phyloP scores from a whole-genome alignment of 1,284 basidiomycete species.

The Singerocomus inundabilis region DNA sequence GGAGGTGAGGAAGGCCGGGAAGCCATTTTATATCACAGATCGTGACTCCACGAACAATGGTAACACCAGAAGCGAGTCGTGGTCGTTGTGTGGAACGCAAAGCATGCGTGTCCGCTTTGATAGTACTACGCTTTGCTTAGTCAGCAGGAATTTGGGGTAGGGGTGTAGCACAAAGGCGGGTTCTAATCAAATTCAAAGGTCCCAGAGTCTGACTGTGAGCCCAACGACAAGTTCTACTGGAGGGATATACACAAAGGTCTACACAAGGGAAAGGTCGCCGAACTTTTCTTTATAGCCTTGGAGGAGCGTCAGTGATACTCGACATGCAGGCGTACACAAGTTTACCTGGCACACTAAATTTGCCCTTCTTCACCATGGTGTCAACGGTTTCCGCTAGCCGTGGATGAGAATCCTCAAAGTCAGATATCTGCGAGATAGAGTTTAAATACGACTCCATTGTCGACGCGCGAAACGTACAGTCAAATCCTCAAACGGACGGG shows the following conservation, averaged over 20 bases:
- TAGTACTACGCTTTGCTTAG: slow-evolving; percentile 15
- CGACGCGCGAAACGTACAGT: slow-evolving; percentile 56
- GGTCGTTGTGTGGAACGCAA: slow-evolving; percentile 9
- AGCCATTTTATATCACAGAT: slow-evolving; percentile 62
- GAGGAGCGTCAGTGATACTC: slow-evolving; percentile 7
- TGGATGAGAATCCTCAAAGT: slow-evolving; percentile 91
- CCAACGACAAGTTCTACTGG: slow-evolving; percentile 17
- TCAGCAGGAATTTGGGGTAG: no score
- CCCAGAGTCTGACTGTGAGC: neutral
- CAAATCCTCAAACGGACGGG: slow-evolving; percentile 96
- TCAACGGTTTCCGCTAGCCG: slow-evolving; percentile 92
- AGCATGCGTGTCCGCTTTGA: slow-evolving; percentile 13
- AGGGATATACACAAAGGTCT: slow-evolving; percentile 38
- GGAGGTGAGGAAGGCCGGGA: slow-evolving; percentile 71
- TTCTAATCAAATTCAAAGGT: neutral
- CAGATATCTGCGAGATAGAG: slow-evolving; percentile 60
- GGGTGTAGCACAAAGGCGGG: no score
- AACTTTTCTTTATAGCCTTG: slow-evolving; percentile 93
- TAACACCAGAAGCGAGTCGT: neutral
- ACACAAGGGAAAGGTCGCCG: slow-evolving; percentile 88
- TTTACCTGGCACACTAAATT: slow-evolving; percentile 93
- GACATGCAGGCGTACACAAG: neutral
- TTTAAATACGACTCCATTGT: slow-evolving; percentile 1
- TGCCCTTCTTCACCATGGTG: slow-evolving; percentile 98
- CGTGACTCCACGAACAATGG: slow-evolving; percentile 20